Evolutionary conservation across 176 grass and related monocot genomes (phyloP).

Genomic region (Cenchrus americanus): DNA sequence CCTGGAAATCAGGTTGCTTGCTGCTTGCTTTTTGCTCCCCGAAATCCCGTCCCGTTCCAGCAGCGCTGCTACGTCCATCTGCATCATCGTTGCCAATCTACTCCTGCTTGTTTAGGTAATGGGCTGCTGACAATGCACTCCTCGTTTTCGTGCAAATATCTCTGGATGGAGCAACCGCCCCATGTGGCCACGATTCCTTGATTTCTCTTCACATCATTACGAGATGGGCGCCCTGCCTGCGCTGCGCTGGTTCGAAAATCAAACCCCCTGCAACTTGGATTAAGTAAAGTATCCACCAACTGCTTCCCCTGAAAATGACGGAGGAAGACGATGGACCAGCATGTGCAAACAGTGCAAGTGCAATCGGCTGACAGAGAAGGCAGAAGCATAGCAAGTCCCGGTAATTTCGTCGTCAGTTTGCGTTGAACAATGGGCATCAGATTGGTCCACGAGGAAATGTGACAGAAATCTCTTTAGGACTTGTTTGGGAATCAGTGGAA

Average conservation of each 20-base stretch:
- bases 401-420: not conserved
- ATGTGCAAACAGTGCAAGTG: slow-evolving; percentile 18
- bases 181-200: slow-evolving; percentile 23
- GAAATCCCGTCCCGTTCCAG: not conserved
- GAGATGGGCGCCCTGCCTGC: not conserved
- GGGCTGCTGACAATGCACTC: not conserved
- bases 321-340: not conserved
- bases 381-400: not conserved
- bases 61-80: too few relatives aligned
- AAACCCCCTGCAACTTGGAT: slow-evolving; percentile 28
- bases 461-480: not conserved
- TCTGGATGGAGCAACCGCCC: not conserved
- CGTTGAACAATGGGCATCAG: too few relatives aligned
- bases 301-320: not conserved
- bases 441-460: not conserved
- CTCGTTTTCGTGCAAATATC: not conserved
- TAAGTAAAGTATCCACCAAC: not conserved
- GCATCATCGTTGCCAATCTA: not conserved
- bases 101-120: not conserved
- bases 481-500: too few relatives aligned
- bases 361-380: not conserved
- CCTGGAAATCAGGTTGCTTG: not conserved
- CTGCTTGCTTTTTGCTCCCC: not conserved
- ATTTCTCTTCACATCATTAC: not conserved
- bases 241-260: not conserved